These are phyloP conservation scores for Candida broadrunensis DNA, from an alignment of 805 yeast species.

Conservation along the genomic window DNA sequence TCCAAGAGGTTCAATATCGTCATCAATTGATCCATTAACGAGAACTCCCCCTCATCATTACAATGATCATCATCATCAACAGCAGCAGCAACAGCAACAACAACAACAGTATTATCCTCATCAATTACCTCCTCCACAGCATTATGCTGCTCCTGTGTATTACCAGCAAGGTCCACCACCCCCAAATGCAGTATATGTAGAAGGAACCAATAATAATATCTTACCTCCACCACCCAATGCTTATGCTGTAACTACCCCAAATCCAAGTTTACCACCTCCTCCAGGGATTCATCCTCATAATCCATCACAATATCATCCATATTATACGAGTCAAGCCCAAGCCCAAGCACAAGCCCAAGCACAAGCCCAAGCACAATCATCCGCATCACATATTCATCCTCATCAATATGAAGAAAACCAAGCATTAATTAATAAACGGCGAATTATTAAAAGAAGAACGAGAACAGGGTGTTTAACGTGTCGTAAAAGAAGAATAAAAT, in stretches of 20 bases:
- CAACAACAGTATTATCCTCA: constrained; percentile 8
- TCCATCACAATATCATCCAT: constrained; percentile 5
- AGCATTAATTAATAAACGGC: constrained; percentile 31
- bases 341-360: constrained; percentile 1
- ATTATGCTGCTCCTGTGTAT: constrained; percentile 1
- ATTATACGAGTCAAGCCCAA: constrained; percentile 1
- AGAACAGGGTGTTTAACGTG: constrained; percentile 77
- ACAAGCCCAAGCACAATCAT: background rate
- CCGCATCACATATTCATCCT: constrained; percentile 1
- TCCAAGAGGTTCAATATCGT: background rate
- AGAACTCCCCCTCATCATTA: constrained; percentile 1
- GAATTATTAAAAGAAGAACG: constrained; percentile 58
- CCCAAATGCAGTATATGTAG: background rate
- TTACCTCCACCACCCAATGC: constrained; percentile 3
- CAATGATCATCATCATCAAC: constrained; percentile 2
- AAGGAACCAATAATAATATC: background rate
- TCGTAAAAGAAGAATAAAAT: constrained; percentile 66
- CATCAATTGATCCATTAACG: background rate
- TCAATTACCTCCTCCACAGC: background rate
- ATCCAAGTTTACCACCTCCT: background rate
- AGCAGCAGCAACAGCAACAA: background rate
- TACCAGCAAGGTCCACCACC: constrained; percentile 2
- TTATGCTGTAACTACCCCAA: constrained; percentile 4
- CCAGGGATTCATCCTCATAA: constrained; percentile 3
- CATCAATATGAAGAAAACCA: constrained; percentile 21